These are phyloP conservation scores for Hypericum androsaemum DNA, from an alignment of 345 rosid species.

Conservation along the genomic window DNA sequence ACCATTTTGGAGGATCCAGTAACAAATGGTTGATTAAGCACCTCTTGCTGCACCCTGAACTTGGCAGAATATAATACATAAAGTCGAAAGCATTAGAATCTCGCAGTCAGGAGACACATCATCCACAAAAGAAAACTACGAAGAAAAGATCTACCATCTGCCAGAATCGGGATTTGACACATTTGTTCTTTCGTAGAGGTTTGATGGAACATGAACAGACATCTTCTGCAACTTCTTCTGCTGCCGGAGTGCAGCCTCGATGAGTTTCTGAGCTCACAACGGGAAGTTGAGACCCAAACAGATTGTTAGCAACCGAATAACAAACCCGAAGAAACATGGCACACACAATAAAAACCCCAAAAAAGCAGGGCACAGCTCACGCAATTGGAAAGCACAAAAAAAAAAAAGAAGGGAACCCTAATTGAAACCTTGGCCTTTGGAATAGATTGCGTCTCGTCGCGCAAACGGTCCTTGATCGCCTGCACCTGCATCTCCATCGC, in stretches of 20 bases:
- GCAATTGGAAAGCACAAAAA: background rate
- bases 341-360: background rate
- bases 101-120: background rate
- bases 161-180: conserved; percentile 33
- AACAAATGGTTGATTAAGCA: conserved; percentile 21
- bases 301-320: background rate
- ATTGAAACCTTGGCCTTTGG: conserved; percentile 62
- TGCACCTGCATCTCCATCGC: conserved; percentile 79
- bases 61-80: conserved; percentile 8
- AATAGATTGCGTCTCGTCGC: conserved; percentile 67
- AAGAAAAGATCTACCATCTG: conserved; percentile 28
- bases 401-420: conserved; percentile 1
- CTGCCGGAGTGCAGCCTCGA: conserved; percentile 58
- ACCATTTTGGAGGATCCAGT: conserved; percentile 27
- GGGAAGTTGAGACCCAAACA: background rate
- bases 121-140: background rate
- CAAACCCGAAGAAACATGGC: background rate
- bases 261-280: conserved; percentile 47
- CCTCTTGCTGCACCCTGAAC: conserved; percentile 38
- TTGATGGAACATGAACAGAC: conserved; percentile 41
- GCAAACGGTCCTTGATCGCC: conserved; percentile 61
- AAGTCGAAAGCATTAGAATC: background rate
- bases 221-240: conserved; percentile 64
- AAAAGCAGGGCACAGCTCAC: background rate
- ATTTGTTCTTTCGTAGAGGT: conserved; percentile 33